Base-by-base conservation (phyloP, 2,329 filamentous ascomycete species). In the Graphilbum fragrans region DNA sequence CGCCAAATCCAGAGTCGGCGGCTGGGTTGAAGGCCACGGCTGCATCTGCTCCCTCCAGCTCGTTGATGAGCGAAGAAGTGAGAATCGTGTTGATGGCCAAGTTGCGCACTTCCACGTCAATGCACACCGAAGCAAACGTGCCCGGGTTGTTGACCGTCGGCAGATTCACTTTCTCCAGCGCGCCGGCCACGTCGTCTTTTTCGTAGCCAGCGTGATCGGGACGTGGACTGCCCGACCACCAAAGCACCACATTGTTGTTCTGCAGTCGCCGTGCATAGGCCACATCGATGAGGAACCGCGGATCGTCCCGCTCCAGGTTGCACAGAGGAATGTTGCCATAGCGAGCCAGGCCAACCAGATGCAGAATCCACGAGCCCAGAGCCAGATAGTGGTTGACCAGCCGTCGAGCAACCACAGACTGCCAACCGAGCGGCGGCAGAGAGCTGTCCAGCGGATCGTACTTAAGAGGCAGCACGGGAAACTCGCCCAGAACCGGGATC, bases 121-220 rank as follows among this genome's bases (percentile, higher is more conserved):
- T 92, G 56, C 92, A 98, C 3, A 98, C 92, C 0, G 90, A 94
- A 2, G 88, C 83, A 58, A 94, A 98, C 0, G 90, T 93, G 33
- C 88, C 90, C 0, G 90, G 84, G 39, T 86, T 90, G 57, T 98
- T 98, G 57, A 94, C 77, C 14, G 82, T 82, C 1, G 92, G 90
- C 86, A 96, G 94, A 45, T 85, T 80, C 14, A 94, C 84, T 11
- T 74, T 82, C 49, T 98, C 90, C 22, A 96, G 70, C 2, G 84
- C 75, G 0, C 84, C 84, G 0, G 84, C 64, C 19, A 95, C 75
- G 58, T 96, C 86, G 53, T 99, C 93, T 47, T 82, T 84, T 58
- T 99, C 92, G 57, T 95, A 87, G 0, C 92, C 92, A 36, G 87
- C 92, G 60, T 99, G 92, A 56, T 99, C 92, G 2, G 93, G 92